These are phyloP conservation scores for Pythium angustatum DNA, from an alignment of 352 stramenopile species.

Conservation along the genomic window DNA sequence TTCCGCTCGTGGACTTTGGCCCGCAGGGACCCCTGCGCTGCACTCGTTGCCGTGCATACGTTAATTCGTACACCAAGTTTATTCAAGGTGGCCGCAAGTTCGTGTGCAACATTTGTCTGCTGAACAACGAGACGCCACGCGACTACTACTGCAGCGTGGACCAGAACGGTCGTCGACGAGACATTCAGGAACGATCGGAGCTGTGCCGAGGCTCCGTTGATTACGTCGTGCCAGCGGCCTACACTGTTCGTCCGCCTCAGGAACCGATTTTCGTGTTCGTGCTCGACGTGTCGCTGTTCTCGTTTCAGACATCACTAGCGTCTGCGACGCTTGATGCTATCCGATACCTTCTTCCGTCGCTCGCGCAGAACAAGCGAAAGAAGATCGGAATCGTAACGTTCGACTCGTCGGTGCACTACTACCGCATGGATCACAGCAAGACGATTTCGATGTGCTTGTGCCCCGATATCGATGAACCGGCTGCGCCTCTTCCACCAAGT, in stretches of 20 bases:
- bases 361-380: slow-evolving; percentile 81
- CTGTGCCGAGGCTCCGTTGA: slow-evolving; percentile 84
- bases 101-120: slow-evolving; percentile 88
- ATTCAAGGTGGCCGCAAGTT: slow-evolving; percentile 84
- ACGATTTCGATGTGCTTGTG: slow-evolving; percentile 78
- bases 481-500: slow-evolving; percentile 65
- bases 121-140: slow-evolving; percentile 80
- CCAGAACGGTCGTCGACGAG: slow-evolving; percentile 78
- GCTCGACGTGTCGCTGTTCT: slow-evolving; percentile 85
- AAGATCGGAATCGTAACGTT: slow-evolving; percentile 91
- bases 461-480: slow-evolving; percentile 79
- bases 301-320: slow-evolving; percentile 75
- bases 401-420: slow-evolving; percentile 83
- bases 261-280: slow-evolving; percentile 88
- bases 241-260: slow-evolving; percentile 79
- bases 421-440: slow-evolving; percentile 71
- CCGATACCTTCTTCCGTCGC: slow-evolving; percentile 70
- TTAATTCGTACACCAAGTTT: slow-evolving; percentile 89
- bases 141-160: slow-evolving; percentile 90
- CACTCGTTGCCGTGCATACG: slow-evolving; percentile 83
- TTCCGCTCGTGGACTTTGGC: slow-evolving; percentile 87
- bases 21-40: slow-evolving; percentile 77
- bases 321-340: slow-evolving; percentile 70
- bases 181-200: slow-evolving; percentile 79
- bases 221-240: slow-evolving; percentile 81